phyloP scores from a whole-genome alignment of 768 basidiomycete genomes.

The Leccinum olivaceopallidum region DNA sequence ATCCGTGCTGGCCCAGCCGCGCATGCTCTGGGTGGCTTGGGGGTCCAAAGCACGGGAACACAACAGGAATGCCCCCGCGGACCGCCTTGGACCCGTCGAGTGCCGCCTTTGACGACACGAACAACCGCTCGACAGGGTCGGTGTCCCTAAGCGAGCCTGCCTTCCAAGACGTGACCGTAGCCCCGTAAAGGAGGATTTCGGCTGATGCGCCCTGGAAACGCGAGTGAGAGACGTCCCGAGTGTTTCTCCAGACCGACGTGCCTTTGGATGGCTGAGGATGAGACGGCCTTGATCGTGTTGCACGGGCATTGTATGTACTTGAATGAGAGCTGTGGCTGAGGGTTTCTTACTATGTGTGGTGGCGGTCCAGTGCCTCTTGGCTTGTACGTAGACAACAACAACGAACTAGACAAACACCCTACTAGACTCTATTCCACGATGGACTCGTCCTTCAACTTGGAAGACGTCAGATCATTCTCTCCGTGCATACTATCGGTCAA shows the following conservation, averaged over 20 bases:
- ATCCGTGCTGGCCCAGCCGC: conserved; percentile 84
- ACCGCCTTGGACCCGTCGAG: conserved; percentile 82
- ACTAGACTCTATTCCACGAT: conserved; percentile 37
- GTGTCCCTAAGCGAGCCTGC: conserved; percentile 38
- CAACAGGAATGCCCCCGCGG: conserved; percentile 56
- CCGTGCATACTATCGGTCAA: conserved; percentile 9
- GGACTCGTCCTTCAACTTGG: conserved; percentile 64
- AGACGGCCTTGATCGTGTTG: conserved; percentile 44
- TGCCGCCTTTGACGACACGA: conserved; percentile 76
- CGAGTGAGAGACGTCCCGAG: too few relatives aligned
- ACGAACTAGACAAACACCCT: background rate
- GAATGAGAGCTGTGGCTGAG: conserved; percentile 9
- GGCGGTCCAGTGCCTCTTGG: conserved; percentile 11
- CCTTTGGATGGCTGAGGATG: conserved; percentile 65
- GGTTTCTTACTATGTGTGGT: conserved; percentile 11
- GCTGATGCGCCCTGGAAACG: conserved; percentile 58
- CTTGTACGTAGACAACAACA: background rate
- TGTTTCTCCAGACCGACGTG: conserved; percentile 15
- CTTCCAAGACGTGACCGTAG: conserved; percentile 88
- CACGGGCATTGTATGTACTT: conserved; percentile 69
- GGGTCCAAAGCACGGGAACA: conserved; percentile 90
- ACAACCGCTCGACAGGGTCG: conserved; percentile 65
- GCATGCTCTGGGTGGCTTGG: conserved; percentile 73
- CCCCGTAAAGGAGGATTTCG: conserved; percentile 77
- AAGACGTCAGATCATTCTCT: conserved; percentile 55